A percentile compares a stretch with the other conserved stretches of the same genome.
Evolutionary conservation across 768 basidiomycete genomes (phyloP).

Genomic region (Chalciporus sphaerocephalus): DNA sequence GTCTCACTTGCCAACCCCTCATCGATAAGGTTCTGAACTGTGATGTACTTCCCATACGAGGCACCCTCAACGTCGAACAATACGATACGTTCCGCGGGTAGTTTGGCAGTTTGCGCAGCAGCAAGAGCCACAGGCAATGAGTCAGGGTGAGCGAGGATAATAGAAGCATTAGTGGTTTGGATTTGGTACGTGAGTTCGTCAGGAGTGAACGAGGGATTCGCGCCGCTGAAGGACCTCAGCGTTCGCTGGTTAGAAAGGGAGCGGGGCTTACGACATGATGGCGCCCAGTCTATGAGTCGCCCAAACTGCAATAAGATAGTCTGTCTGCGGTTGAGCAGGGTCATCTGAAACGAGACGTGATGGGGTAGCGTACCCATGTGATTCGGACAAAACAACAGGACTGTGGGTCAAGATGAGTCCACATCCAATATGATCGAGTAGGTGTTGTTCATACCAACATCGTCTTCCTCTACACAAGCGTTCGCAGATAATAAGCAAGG

Average conservation of each 20-base stretch:
- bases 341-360: neutral
- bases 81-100: conserved; percentile 44
- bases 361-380: conserved; percentile 47
- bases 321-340: conserved; percentile 23
- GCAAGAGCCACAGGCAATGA: conserved; percentile 39
- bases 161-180: conserved; percentile 39
- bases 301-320: conserved; percentile 54
- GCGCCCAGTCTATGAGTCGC: conserved; percentile 55
- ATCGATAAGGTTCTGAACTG: conserved; percentile 45
- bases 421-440: neutral
- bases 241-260: neutral
- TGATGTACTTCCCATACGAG: conserved; percentile 20
- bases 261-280: conserved; percentile 49
- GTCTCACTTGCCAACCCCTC: conserved; percentile 40
- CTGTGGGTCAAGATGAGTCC: conserved; percentile 32
- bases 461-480: too few relatives aligned
- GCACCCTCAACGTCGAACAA: conserved; percentile 32
- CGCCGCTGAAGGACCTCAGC: conserved; percentile 39
- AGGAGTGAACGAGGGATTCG: conserved; percentile 56
- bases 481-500: too few relatives aligned
- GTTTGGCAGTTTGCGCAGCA: conserved; percentile 40
- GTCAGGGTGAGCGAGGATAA: conserved; percentile 47
- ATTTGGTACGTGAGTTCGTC: conserved; percentile 61
- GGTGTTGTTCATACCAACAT: conserved; percentile 33
- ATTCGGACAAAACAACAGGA: conserved; percentile 63